Base-by-base conservation (phyloP, 1,284 basidiomycete species). In the Ustilago lituana region DNA sequence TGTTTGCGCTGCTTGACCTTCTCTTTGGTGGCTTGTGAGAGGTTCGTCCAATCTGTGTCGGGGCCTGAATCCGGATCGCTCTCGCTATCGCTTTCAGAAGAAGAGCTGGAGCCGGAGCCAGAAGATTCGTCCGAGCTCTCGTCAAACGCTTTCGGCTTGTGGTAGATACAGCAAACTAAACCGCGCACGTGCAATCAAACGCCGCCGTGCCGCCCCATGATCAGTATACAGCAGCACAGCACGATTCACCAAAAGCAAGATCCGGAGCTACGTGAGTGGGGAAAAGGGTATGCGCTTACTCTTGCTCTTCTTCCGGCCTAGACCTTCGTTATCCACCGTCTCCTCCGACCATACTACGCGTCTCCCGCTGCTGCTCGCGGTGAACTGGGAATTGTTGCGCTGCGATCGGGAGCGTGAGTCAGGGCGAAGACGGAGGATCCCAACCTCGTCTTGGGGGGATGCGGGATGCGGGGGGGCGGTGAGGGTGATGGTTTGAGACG, bases 111-210 rank as follows among this genome's bases (percentile, higher is more conserved):
- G n/a, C n/a, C n/a, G n/a, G n/a, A n/a, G n/a, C n/a, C n/a, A n/a
- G 51, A 55, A 1, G 55, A 56, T 17, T 73, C 73, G 32, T 68
- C 67, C 1, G 67, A 72, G 9, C 65, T 71, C 51, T 81, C 79
- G 50, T 76, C 79, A 43, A 79, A 80, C 0, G 79, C 67, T 19
- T 74, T 63, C 4, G 74, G 77, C 36, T 80, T 81, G 48, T 80
- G 79, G 45, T 75, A 81, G 50, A 81, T 81, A 55, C 79, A 81
- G 47, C 79, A 81, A 43, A 81, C 76, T 77, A 54, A 10, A 6
- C 27, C 7, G 6, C 17, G 12, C 29, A 4, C n/a, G 7, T 10
- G 7, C 27, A 29, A 29, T 7, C 27, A 29, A n/a, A n/a, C n/a
- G n/a, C n/a, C n/a, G n/a, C n/a, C n/a, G n/a, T n/a, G n/a, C n/a